Conservation (phyloP, 306 rosid genomes). For the Inga leiocalycina region DNA sequence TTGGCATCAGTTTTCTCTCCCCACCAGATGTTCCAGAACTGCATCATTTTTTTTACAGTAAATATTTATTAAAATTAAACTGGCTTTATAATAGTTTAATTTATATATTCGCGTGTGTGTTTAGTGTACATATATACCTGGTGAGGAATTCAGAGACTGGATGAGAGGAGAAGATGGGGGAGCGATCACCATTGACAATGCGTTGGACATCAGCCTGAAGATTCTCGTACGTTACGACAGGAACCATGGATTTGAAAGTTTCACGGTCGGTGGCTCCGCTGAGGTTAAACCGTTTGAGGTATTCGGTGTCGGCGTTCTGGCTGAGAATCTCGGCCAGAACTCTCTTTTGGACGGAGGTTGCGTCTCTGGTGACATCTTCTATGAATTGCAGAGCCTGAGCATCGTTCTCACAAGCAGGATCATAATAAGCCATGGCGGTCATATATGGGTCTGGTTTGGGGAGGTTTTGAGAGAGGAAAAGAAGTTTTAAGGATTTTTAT, state of each 20-base stretch:
- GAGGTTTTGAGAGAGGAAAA: too few relatives aligned
- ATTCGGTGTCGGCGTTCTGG: constrained; percentile 69
- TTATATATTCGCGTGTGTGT: background rate
- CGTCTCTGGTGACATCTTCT: constrained; percentile 57
- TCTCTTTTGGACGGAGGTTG: constrained; percentile 52
- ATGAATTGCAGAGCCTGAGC: constrained; percentile 67
- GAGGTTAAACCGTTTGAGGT: constrained; percentile 58
- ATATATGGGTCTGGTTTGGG: background rate
- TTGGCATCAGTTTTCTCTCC: constrained; percentile 86
- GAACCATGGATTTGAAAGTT: constrained; percentile 65
- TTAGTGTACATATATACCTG: constrained; percentile 43
- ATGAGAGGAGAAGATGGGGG: constrained; percentile 67
- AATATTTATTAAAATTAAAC: background rate
- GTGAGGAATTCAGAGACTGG: constrained; percentile 90
- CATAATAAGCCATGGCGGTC: constrained; percentile 50
- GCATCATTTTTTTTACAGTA: background rate
- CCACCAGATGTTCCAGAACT: constrained; percentile 96
- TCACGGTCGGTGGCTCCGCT: constrained; percentile 68
- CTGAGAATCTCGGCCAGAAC: constrained; percentile 61
- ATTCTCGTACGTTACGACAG: constrained; percentile 75
- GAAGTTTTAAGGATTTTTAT: background rate
- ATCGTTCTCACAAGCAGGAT: constrained; percentile 44
- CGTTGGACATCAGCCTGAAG: constrained; percentile 72
- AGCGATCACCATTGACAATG: constrained; percentile 81
- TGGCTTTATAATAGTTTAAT: too few relatives aligned